Evolutionary conservation across 768 basidiomycete genomes (phyloP).

Genomic region (Hebeloma cylindrosporum): DNA sequence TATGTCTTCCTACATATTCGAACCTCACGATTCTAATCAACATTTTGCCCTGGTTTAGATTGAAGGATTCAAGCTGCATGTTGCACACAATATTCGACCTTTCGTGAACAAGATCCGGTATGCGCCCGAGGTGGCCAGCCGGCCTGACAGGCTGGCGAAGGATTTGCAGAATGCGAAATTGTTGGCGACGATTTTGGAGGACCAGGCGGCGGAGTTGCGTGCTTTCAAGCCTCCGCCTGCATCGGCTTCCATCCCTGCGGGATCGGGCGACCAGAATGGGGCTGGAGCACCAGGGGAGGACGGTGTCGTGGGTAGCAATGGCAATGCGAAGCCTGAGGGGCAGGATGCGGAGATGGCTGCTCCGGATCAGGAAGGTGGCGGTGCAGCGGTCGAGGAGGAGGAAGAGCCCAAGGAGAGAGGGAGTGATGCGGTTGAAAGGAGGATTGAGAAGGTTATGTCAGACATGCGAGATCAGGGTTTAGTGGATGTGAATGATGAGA

Average conservation of each 20-base stretch:
- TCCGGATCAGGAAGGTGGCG: constrained; percentile 36
- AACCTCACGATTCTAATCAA: not conserved
- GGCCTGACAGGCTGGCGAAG: constrained; percentile 75
- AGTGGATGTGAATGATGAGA: constrained; percentile 61
- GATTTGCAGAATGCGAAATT: constrained; percentile 76
- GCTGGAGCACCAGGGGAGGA: too few relatives aligned
- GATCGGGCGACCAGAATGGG: too few relatives aligned
- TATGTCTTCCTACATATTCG: constrained; percentile 7
- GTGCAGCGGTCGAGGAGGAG: too few relatives aligned
- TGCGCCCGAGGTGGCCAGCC: constrained; percentile 80
- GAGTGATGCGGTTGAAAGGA: constrained; percentile 78
- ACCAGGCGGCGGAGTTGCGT: constrained; percentile 58
- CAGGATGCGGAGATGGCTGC: constrained; percentile 33
- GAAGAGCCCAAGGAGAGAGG: constrained; percentile 62
- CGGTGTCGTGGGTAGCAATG: too few relatives aligned
- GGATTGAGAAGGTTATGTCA: constrained; percentile 73
- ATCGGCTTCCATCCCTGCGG: too few relatives aligned
- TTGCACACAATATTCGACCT: constrained; percentile 76
- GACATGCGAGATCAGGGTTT: constrained; percentile 66
- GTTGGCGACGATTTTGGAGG: constrained; percentile 75
- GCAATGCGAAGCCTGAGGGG: constrained; percentile 22
- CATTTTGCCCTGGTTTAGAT: constrained; percentile 50
- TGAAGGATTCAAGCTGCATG: constrained; percentile 92
- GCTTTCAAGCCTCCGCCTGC: constrained; percentile 33
- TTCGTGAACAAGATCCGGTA: constrained; percentile 77